Evolutionary conservation across 345 rosid species (phyloP), one percentile per base, ranked within the genome.

Genomic region (Firmiana major): DNA sequence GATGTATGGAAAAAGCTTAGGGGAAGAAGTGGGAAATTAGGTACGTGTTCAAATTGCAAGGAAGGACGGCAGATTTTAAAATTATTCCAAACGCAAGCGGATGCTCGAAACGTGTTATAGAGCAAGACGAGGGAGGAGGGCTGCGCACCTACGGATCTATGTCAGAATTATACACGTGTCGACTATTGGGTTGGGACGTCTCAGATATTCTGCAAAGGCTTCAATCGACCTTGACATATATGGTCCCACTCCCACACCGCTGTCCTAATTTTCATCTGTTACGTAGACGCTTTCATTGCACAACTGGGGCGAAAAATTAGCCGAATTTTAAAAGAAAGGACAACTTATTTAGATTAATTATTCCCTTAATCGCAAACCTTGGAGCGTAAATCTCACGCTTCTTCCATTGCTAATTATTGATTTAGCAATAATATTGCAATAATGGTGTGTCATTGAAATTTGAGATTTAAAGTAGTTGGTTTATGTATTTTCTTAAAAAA

Each of bases 131-230:
- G 53, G 11, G 12, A 12, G 36, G 2, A 22, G 62, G 4, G 0
- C 22, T 34, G 19, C 21, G 77, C 83, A 59, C 17, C 78, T 7
- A 80, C 80, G 57, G 67, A 53, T 66, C 86, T 89, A 85, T 85
- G 84, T 86, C 85, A 75, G 75, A 4, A 0, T 0, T 1, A 0
- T 69, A 62, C 86, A 85, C 86, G 89, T 84, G 89, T 86, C 83
- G 26, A 3, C 34, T 31, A 1, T 0, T 3, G 0, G 21, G 49
- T 43, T 0, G 45, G 60, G 21, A 60, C 67, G 68, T 24, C 62
- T 57, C 75, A 76, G 82, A 86, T 86, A 83, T 83, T 83, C 79
- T 64, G 77, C 42, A 51, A 38, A 43, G 58, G 57, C 53, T 58
- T 74, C 74, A 70, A 77, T 31, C 70, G 54, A 63, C 28, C 53